Base-by-base conservation (phyloP, 1,284 basidiomycete species). In the Somion occarium region DNA sequence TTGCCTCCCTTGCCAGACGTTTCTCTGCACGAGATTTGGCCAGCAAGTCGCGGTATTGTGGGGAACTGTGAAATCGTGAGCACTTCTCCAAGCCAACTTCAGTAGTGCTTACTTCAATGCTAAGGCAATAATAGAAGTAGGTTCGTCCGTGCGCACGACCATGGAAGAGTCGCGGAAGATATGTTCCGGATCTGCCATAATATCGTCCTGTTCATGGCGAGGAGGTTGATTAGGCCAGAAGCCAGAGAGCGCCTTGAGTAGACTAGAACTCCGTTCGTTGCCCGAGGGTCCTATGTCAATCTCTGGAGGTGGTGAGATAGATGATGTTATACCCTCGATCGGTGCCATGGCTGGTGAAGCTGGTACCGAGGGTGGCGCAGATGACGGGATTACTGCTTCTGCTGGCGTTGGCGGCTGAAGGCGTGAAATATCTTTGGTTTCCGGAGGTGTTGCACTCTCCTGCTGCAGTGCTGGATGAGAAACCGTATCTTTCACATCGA, bases 61-160 rank as follows among this genome's bases (percentile, higher is more conserved):
- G 86, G 2, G 94, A 95, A 61, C 91, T 93, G 44, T 30, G 18
- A 22, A 30, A n/a, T 3, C 7, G 18, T n/a, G 9, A 38, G 19
- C 18, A 38, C 24, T 24, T 30, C n/a, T 37, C 13, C 4, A 12
- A 11, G 9, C 12, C 3, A n/a, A n/a, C n/a, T n/a, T n/a, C 11
- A 37, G 22, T 26, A 41, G 26, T 20, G 65, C 80, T 60, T 61
- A 93, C 87, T 89, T 93, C 43, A 99, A 73, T 7, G 94, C 94
- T 50, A 98, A 85, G 2, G 97, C 96, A 57, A 99, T 96, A 61
- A 99, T 97, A 7, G 94, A 98, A 0, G 94, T 98, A 2, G 97
- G 97, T 68, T 99, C 97, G 65, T 98, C 95, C 45, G 95, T 96
- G 20, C 97, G 83, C 23, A 99, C 90, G 46, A 98, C 87, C 79